Conservation (phyloP, 805 yeast species). For the Gaillardinia entomophila region DNA sequence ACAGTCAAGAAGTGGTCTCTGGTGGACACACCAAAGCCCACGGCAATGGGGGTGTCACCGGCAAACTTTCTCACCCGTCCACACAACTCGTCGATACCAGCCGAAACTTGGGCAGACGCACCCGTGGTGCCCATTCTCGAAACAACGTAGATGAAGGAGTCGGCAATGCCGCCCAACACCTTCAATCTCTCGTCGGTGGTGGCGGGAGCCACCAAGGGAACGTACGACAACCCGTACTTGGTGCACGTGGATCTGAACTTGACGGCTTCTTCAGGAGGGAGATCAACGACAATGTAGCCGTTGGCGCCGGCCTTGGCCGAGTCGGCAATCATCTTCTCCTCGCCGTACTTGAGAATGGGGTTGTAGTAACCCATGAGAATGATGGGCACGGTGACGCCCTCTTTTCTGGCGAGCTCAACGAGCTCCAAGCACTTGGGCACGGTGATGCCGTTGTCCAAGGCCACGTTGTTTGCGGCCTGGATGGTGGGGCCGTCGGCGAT, state of each 20-base stretch:
- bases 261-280: constrained; percentile 97
- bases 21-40: constrained; percentile 95
- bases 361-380: constrained; percentile 97
- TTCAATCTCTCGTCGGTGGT: constrained; percentile 86
- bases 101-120: constrained; percentile 59
- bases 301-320: constrained; percentile 88
- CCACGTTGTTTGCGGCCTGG: constrained; percentile 79
- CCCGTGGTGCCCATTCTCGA: constrained; percentile 99
- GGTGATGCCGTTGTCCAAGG: constrained; percentile 79
- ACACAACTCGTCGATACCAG: constrained; percentile 62
- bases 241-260: constrained; percentile 73
- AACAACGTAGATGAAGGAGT: constrained; percentile 92
- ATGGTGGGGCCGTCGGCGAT: constrained; percentile 98
- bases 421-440: constrained; percentile 63
- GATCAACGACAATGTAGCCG: constrained; percentile 90
- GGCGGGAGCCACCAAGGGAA: constrained; percentile 95
- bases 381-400: constrained; percentile 85
- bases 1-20: constrained; percentile 83
- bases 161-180: constrained; percentile 78
- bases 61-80: constrained; percentile 69
- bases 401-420: constrained; percentile 67
- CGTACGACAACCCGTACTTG: constrained; percentile 66
- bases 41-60: constrained; percentile 69
- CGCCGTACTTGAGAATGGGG: constrained; percentile 88
- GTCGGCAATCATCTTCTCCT: constrained; percentile 70